A percentile compares a stretch with the other conserved stretches of the same genome.
Evolutionary conservation across 179 eudicot genomes (phyloP).

Genomic region (Carnegiea gigantea): DNA sequence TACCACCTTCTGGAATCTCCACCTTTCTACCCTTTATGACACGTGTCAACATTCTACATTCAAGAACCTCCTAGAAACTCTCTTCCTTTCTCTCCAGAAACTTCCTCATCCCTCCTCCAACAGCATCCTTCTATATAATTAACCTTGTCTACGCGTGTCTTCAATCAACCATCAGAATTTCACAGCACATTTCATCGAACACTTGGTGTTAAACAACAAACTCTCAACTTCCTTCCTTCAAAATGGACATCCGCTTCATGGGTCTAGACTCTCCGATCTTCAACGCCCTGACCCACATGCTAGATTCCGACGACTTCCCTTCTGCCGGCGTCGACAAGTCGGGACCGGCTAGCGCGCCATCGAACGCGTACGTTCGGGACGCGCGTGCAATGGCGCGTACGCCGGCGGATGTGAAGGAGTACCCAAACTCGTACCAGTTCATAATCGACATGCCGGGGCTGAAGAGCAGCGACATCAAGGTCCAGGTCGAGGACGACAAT

Average conservation of each 20-base stretch:
- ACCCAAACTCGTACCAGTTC: slow-evolving; percentile 46
- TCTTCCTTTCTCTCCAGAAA: slow-evolving; percentile 14
- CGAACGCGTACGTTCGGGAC: slow-evolving; percentile 51
- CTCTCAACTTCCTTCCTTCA: not conserved
- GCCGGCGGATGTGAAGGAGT: slow-evolving; percentile 54
- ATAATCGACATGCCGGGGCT: slow-evolving; percentile 68
- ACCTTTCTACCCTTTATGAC: not conserved
- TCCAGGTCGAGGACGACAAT: slow-evolving; percentile 59
- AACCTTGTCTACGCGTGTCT: not conserved
- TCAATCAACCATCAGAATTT: not conserved
- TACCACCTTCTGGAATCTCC: not conserved
- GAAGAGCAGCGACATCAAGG: slow-evolving; percentile 50
- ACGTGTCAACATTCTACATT: not conserved
- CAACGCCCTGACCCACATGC: slow-evolving; percentile 32
- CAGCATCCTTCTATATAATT: not conserved
- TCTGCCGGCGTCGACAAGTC: not conserved
- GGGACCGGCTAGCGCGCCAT: slow-evolving; percentile 26
- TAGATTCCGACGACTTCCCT: slow-evolving; percentile 24
- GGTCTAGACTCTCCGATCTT: slow-evolving; percentile 31
- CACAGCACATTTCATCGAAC: not conserved
- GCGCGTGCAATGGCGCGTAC: slow-evolving; percentile 71
- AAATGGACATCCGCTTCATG: slow-evolving; percentile 35
- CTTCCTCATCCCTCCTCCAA: slow-evolving; percentile 10
- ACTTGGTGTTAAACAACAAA: not conserved
- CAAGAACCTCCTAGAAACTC: slow-evolving; percentile 17